A percentile compares a stretch with the other conserved stretches of the same genome.
Conservation (phyloP, 305 asterid genomes). For the Petunia hybrid region DNA sequence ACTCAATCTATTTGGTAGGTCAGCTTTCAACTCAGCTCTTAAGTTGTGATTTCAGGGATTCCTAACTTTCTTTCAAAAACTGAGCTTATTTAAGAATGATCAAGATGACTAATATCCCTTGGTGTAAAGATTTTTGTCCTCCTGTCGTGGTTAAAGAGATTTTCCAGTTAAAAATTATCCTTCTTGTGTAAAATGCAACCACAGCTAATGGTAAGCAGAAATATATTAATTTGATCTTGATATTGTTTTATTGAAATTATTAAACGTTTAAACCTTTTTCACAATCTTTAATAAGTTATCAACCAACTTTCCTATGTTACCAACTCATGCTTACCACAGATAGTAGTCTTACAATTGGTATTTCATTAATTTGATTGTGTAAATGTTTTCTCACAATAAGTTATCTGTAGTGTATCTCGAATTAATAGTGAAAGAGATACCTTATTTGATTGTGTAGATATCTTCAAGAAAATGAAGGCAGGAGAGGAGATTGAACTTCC, state of each 20-base stretch:
- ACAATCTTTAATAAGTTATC: not conserved
- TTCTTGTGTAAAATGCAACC: not conserved
- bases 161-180: not conserved
- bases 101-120: not conserved
- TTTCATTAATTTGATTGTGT: not conserved
- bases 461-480: conserved; percentile 21
- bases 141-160: too few relatives aligned
- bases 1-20: conserved; percentile 19
- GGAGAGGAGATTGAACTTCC: conserved; percentile 9
- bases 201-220: not conserved
- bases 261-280: not conserved
- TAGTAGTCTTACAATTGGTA: not conserved
- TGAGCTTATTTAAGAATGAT: not conserved
- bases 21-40: conserved; percentile 26
- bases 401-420: not conserved
- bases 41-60: not conserved
- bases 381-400: not conserved
- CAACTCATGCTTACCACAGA: not conserved
- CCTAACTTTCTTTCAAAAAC: not conserved
- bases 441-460: not conserved
- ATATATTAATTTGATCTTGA: not conserved
- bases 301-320: not conserved
- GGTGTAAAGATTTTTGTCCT: too few relatives aligned
- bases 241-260: not conserved
- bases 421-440: conserved; percentile 5